Evolutionary conservation across 805 yeast genomes (phyloP).

Genomic region (Martiniozyma abietophila): DNA sequence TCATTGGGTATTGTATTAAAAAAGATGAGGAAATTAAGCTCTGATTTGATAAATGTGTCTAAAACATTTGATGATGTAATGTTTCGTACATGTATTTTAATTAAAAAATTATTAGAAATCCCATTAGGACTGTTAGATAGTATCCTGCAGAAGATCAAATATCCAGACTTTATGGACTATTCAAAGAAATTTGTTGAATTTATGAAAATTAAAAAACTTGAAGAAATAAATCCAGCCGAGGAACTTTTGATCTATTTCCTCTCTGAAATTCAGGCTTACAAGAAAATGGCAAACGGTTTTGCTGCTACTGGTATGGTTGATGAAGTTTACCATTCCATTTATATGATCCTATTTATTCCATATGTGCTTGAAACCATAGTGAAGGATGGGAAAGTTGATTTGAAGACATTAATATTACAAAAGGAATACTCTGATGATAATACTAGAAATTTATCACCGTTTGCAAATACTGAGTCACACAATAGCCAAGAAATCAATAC

Average conservation of each 20-base stretch:
- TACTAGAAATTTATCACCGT: slow-evolving; percentile 4
- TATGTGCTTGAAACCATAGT: slow-evolving; percentile 12
- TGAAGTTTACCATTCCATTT: slow-evolving; percentile 59
- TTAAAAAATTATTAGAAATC: slow-evolving; percentile 35
- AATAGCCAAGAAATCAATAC: no score
- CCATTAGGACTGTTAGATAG: slow-evolving; percentile 42
- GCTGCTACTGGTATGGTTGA: slow-evolving; percentile 71
- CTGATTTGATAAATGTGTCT: slow-evolving; percentile 61
- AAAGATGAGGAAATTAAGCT: slow-evolving; percentile 67
- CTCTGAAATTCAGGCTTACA: slow-evolving; percentile 46
- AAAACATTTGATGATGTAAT: slow-evolving; percentile 62
- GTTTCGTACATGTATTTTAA: slow-evolving; percentile 39
- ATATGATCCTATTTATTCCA: slow-evolving; percentile 36
- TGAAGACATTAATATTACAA: no score
- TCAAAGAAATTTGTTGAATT: slow-evolving; percentile 27
- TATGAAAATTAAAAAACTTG: slow-evolving; percentile 19
- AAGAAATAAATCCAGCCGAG: slow-evolving; percentile 30
- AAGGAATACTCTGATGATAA: no score
- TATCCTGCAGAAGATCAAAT: slow-evolving; percentile 36
- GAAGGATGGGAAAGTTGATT: slow-evolving; percentile 1
- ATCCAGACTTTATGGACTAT: slow-evolving; percentile 33
- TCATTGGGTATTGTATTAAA: slow-evolving; percentile 53
- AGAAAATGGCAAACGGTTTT: slow-evolving; percentile 70
- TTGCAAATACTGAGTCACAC: no score
- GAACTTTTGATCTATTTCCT: slow-evolving; percentile 35